Conservation (phyloP, 2,329 filamentous ascomycete species). For the Beauveria sp. region DNA sequence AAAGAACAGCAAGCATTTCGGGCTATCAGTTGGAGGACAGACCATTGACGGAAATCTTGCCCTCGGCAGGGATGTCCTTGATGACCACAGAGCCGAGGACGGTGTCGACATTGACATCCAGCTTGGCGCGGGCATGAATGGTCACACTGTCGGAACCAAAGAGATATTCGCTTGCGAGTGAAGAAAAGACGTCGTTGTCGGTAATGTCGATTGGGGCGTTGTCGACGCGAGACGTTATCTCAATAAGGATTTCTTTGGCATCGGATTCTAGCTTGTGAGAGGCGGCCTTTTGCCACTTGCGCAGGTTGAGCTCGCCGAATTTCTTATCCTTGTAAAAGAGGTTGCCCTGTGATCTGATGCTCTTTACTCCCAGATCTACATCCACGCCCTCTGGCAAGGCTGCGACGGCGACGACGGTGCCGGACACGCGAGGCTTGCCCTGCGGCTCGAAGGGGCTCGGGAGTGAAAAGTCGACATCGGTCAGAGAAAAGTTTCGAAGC, state of each 20-base stretch:
- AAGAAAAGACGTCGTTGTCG: constrained; percentile 68
- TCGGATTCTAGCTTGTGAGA: constrained; percentile 59
- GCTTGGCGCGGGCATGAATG: constrained; percentile 67
- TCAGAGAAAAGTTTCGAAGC: constrained; percentile 80
- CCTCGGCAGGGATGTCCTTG: constrained; percentile 77
- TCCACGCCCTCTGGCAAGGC: constrained; percentile 80
- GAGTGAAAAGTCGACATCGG: constrained; percentile 77
- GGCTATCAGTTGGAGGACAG: constrained; percentile 54
- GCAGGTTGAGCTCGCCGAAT: constrained; percentile 72
- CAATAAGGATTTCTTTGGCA: constrained; percentile 53
- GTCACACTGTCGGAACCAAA: constrained; percentile 65
- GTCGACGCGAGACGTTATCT: constrained; percentile 68
- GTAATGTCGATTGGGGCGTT: constrained; percentile 79
- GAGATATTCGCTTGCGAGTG: constrained; percentile 72
- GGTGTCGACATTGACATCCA: constrained; percentile 77
- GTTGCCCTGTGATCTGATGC: constrained; percentile 68
- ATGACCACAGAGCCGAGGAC: constrained; percentile 74
- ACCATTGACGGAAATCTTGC: constrained; percentile 88
- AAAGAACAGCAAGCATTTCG: constrained; percentile 11
- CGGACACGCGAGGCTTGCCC: constrained; percentile 71
- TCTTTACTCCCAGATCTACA: constrained; percentile 70
- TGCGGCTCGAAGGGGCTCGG: constrained; percentile 71
- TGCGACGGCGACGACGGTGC: constrained; percentile 72
- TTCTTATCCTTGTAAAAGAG: constrained; percentile 72
- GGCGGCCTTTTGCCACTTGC: constrained; percentile 76